phyloP scores from a whole-genome alignment of 2,329 filamentous ascomycete species.

The Raffaelea deltoideospora region DNA sequence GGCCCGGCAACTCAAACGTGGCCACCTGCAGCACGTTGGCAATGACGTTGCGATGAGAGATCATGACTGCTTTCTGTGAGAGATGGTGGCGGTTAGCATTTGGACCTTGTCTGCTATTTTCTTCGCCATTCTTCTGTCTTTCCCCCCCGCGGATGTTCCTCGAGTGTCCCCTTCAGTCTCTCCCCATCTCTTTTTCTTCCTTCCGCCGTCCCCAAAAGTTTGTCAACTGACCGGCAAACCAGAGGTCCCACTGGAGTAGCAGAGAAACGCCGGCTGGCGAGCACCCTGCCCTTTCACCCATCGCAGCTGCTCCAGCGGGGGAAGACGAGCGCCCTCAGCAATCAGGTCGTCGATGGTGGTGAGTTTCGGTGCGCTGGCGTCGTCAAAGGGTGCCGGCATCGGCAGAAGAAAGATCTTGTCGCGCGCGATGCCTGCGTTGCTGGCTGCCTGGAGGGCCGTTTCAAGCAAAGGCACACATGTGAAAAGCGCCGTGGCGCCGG shows the following conservation, averaged over 20 bases:
- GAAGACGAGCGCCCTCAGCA: conserved; percentile 19
- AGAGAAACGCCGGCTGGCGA: conserved; percentile 49
- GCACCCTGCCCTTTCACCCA: conserved; percentile 41
- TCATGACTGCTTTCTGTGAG: neutral
- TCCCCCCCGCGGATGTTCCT: too few species aligned
- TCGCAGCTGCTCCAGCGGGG: conserved; percentile 27
- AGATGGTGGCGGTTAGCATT: too few species aligned
- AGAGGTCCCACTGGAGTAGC: conserved; percentile 57
- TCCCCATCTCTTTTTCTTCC: too few species aligned
- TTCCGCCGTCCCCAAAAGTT: too few species aligned
- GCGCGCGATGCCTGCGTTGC: conserved; percentile 42
- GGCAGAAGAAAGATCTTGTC: conserved; percentile 51
- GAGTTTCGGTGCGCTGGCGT: conserved; percentile 7
- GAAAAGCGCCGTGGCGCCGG: conserved; percentile 50
- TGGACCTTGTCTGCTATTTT: too few species aligned
- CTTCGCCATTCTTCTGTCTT: too few species aligned
- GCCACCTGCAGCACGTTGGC: conserved; percentile 49
- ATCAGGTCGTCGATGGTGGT: conserved; percentile 51
- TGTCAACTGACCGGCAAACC: conserved; percentile 41
- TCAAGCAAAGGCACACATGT: conserved; percentile 51
- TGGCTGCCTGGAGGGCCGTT: conserved; percentile 45
- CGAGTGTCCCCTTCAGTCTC: too few species aligned
- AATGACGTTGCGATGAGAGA: conserved; percentile 58
- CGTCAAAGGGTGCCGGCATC: conserved; percentile 30
- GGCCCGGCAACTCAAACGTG: conserved; percentile 29